These are phyloP conservation scores for Phellopilus nigrolimitatus DNA, from an alignment of 1,284 basidiomycete species.

Conservation along the genomic window DNA sequence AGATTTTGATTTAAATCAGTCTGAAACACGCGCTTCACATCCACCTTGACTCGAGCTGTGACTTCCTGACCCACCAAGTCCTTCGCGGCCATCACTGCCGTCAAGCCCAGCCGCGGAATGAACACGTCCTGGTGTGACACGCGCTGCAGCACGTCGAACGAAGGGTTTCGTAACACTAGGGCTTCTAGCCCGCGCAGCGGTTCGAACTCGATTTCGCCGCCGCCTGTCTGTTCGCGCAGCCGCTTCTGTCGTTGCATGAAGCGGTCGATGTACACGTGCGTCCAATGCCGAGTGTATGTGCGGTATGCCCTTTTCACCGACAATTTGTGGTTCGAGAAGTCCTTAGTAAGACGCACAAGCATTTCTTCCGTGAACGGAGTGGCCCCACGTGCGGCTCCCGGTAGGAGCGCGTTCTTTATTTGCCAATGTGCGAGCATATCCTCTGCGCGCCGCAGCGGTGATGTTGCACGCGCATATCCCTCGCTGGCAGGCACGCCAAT, in stretches of 20 bases:
- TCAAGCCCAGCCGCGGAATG: slow-evolving; percentile 12
- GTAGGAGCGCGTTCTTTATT: slow-evolving; percentile 74
- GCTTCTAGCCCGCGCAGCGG: not conserved
- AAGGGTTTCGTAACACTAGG: not conserved
- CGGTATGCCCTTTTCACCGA: slow-evolving; percentile 31
- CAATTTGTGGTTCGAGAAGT: slow-evolving; percentile 27
- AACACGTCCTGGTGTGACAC: slow-evolving; percentile 3
- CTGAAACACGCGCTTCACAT: slow-evolving; percentile 7
- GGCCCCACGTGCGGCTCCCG: slow-evolving; percentile 24
- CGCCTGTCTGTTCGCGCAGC: not conserved
- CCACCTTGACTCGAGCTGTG: not conserved
- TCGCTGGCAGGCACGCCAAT: slow-evolving; percentile 68
- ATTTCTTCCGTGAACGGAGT: slow-evolving; percentile 39
- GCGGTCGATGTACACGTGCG: slow-evolving; percentile 30
- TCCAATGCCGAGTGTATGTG: slow-evolving; percentile 31
- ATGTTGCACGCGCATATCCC: slow-evolving; percentile 83
- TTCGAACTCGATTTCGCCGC: not conserved
- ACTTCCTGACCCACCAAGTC: not conserved
- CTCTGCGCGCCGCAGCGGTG: slow-evolving; percentile 80
- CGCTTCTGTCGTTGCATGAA: slow-evolving; percentile 22
- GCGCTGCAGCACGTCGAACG: slow-evolving; percentile 5
- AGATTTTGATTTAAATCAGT: slow-evolving; percentile 6
- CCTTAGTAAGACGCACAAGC: slow-evolving; percentile 30
- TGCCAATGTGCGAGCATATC: slow-evolving; percentile 94
- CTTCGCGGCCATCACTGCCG: not conserved